Evolutionary conservation across 2,329 filamentous ascomycete species (phyloP).

Genomic region (Metarhizium humberi): DNA sequence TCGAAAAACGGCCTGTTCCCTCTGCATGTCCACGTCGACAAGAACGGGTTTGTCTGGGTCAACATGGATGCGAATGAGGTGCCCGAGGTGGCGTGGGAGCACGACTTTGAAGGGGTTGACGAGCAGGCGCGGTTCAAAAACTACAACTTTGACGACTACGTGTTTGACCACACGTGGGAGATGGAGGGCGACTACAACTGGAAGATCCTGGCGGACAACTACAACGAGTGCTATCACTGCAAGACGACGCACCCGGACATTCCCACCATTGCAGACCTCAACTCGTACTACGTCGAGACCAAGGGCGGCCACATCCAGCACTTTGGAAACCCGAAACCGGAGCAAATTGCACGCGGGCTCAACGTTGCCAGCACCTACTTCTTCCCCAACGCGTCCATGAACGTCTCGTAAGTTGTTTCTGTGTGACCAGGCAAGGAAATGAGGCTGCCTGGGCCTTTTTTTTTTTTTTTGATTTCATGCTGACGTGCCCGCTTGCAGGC

Average conservation of each 20-base stretch:
- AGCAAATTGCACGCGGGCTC: constrained; percentile 38
- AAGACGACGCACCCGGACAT: constrained; percentile 50
- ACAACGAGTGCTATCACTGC: constrained; percentile 60
- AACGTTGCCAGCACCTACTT: constrained; percentile 37
- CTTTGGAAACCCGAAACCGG: constrained; percentile 33
- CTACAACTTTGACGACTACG: constrained; percentile 43
- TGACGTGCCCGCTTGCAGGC: constrained; percentile 19
- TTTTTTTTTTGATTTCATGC: background rate
- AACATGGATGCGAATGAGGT: constrained; percentile 40
- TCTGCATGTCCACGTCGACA: constrained; percentile 44
- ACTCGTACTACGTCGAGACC: constrained; percentile 42
- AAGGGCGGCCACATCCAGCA: constrained; percentile 41
- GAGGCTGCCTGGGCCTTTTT: background rate
- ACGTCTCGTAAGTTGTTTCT: constrained; percentile 33
- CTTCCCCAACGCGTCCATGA: constrained; percentile 41
- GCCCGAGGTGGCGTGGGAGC: constrained; percentile 40
- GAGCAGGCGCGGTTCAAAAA: constrained; percentile 32
- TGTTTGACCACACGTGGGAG: constrained; percentile 48
- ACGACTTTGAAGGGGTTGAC: constrained; percentile 41
- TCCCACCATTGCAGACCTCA: constrained; percentile 44
- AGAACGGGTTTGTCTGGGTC: constrained; percentile 47
- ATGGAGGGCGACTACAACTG: constrained; percentile 50
- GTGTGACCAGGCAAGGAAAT: too few species aligned
- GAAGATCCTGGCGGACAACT: constrained; percentile 54
- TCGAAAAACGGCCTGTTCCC: constrained; percentile 45